These are phyloP conservation scores for Colletotrichum zoysiae DNA, from an alignment of 2,329 filamentous ascomycete species.

Conservation along the genomic window DNA sequence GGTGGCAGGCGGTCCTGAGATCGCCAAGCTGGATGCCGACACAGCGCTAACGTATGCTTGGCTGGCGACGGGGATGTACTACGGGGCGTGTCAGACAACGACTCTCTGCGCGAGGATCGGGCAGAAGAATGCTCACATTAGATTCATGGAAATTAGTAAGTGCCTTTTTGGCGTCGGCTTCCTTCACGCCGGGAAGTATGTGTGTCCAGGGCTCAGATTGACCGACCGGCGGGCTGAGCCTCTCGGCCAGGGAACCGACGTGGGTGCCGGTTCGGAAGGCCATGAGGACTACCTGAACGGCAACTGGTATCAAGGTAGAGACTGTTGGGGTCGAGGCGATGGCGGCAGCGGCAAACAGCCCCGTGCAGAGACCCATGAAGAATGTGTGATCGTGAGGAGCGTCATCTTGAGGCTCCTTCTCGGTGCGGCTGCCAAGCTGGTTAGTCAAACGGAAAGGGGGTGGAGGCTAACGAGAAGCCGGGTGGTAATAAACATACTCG, in stretches of 20 bases:
- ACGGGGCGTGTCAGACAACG: neutral
- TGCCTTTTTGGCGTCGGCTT: conserved; percentile 62
- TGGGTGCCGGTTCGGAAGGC: conserved; percentile 74
- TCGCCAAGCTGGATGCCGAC: conserved; percentile 61
- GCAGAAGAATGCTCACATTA: conserved; percentile 56
- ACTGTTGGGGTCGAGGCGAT: conserved; percentile 74
- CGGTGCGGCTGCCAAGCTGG: conserved; percentile 57
- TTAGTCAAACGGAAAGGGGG: conserved; percentile 46
- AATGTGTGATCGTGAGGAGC: conserved; percentile 63
- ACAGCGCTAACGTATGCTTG: conserved; percentile 68
- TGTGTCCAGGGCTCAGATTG: conserved; percentile 74
- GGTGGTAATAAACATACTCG: conserved; percentile 68
- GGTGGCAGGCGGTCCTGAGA: conserved; percentile 67
- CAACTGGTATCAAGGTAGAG: conserved; percentile 71
- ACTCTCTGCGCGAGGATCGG: neutral
- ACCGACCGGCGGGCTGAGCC: conserved; percentile 55
- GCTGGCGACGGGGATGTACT: conserved; percentile 59
- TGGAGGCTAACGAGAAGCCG: neutral
- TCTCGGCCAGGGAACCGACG: conserved; percentile 63
- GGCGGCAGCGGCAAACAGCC: conserved; percentile 76
- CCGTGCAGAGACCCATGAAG: conserved; percentile 76
- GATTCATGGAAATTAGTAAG: conserved; percentile 70
- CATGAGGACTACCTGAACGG: conserved; percentile 73
- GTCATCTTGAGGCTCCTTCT: conserved; percentile 68
- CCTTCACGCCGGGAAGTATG: conserved; percentile 69